Percentiles rank a stretch among this genome's conserved stretches.
These are phyloP conservation scores for Alternaria ethzedia DNA, from an alignment of 2,329 filamentous ascomycete species.

Conservation along the genomic window DNA sequence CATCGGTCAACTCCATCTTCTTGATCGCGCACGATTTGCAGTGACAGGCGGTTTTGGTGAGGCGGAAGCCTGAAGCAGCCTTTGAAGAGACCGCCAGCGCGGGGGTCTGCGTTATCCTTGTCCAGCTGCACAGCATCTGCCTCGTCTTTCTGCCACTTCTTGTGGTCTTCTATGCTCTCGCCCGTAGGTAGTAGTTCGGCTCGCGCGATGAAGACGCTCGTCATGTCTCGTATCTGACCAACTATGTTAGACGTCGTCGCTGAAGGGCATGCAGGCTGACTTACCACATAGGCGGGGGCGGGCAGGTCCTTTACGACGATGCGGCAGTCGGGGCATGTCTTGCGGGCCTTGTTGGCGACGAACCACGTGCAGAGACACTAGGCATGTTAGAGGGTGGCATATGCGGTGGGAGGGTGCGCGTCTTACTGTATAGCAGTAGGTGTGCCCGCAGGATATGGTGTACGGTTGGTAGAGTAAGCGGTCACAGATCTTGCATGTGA, in stretches of 20 bases:
- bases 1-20: slow-evolving; percentile 69
- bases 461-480: slow-evolving; percentile 73
- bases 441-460: slow-evolving; percentile 71
- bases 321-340: slow-evolving; percentile 73
- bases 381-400: slow-evolving; percentile 26
- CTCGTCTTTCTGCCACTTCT: slow-evolving; percentile 64
- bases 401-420: slow-evolving; percentile 10
- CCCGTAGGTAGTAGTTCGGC: slow-evolving; percentile 67
- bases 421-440: slow-evolving; percentile 72
- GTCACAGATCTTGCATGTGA: slow-evolving; percentile 73
- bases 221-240: slow-evolving; percentile 66
- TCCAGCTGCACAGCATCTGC: slow-evolving; percentile 65
- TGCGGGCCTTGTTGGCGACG: slow-evolving; percentile 60
- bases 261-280: slow-evolving; percentile 31
- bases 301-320: slow-evolving; percentile 64
- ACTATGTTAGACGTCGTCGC: neutral
- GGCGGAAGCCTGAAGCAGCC: slow-evolving; percentile 59
- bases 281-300: slow-evolving; percentile 68
- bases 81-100: slow-evolving; percentile 66
- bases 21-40: slow-evolving; percentile 59
- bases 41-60: slow-evolving; percentile 26
- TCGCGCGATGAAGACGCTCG: slow-evolving; percentile 66
- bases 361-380: slow-evolving; percentile 66
- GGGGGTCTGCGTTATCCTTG: slow-evolving; percentile 59
- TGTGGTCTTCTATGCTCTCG: slow-evolving; percentile 68